phyloP scores from a whole-genome alignment of 441 rosid genomes.

The Pelargonium citronellum region DNA sequence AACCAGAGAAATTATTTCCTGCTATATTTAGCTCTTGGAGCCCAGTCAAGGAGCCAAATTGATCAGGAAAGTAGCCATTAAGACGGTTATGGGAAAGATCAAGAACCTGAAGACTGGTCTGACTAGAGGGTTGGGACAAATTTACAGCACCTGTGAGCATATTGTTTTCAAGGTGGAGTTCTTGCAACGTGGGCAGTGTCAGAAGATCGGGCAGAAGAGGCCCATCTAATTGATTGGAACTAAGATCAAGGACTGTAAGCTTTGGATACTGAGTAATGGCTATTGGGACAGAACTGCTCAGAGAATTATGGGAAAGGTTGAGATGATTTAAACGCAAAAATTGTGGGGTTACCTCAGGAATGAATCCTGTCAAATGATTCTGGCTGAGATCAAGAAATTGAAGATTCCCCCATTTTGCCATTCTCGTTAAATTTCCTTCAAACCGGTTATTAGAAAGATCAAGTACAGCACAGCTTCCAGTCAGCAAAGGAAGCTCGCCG shows the following conservation, averaged over 20 bases:
- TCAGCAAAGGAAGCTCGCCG: constrained; percentile 84
- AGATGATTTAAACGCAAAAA: constrained; percentile 82
- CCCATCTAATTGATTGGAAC: constrained; percentile 71
- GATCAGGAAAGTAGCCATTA: constrained; percentile 63
- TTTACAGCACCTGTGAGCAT: constrained; percentile 50
- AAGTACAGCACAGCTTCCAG: constrained; percentile 68
- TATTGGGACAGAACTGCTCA: constrained; percentile 57
- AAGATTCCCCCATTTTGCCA: constrained; percentile 69
- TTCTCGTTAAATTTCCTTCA: constrained; percentile 72
- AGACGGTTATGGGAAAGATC: constrained; percentile 78
- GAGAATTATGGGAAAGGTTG: constrained; percentile 75
- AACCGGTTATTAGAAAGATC: constrained; percentile 85
- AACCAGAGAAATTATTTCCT: constrained; percentile 77
- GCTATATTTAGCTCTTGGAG: constrained; percentile 73
- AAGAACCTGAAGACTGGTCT: constrained; percentile 52
- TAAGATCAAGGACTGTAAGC: constrained; percentile 75
- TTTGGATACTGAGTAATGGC: constrained; percentile 62
- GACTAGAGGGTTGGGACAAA: constrained; percentile 41
- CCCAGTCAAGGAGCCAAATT: constrained; percentile 52
- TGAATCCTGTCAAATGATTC: constrained; percentile 63
- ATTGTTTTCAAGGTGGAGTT: constrained; percentile 65
- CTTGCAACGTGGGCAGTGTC: constrained; percentile 61
- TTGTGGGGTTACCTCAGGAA: constrained; percentile 73
- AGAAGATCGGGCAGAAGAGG: constrained; percentile 54
- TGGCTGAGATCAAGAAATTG: constrained; percentile 87